A percentile compares a stretch with the other conserved stretches of the same genome.
Evolutionary conservation across 2,329 filamentous ascomycete species (phyloP).

Genomic region (Hypoxylon sp.): DNA sequence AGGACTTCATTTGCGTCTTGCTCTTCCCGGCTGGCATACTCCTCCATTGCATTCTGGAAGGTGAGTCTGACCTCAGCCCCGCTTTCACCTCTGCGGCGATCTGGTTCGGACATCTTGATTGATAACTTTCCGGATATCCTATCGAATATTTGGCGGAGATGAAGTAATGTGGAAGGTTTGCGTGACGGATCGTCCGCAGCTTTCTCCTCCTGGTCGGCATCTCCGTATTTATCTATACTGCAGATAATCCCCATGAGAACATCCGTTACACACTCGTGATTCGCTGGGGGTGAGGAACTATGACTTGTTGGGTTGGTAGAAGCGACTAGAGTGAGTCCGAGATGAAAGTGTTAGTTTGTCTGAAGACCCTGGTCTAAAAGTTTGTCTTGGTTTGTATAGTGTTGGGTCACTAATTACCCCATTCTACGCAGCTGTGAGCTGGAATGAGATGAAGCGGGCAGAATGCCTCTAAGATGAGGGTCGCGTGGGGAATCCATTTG

Average conservation of each 20-base stretch:
- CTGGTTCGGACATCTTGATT: not conserved
- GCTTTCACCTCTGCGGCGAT: not conserved
- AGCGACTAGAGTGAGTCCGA: not conserved
- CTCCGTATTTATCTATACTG: slow-evolving; percentile 47
- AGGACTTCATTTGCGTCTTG: slow-evolving; percentile 34
- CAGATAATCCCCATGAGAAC: slow-evolving; percentile 50
- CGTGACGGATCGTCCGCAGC: slow-evolving; percentile 32
- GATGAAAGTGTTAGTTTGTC: slow-evolving; percentile 11
- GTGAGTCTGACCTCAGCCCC: slow-evolving; percentile 23
- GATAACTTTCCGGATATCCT: slow-evolving; percentile 36
- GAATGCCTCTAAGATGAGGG: not conserved
- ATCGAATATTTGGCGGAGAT: slow-evolving; percentile 32
- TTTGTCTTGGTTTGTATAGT: not conserved
- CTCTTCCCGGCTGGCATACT: slow-evolving; percentile 30
- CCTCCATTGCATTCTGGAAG: slow-evolving; percentile 44
- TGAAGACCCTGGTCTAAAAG: not conserved
- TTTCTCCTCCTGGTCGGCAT: slow-evolving; percentile 48
- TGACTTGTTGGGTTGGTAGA: slow-evolving; percentile 13
- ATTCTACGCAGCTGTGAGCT: slow-evolving; percentile 1
- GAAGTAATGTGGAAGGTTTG: slow-evolving; percentile 21
- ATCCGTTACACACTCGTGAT: slow-evolving; percentile 25
- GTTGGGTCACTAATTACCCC: slow-evolving; percentile 5
- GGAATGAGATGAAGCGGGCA: slow-evolving; percentile 14
- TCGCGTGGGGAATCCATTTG: slow-evolving; percentile 13
- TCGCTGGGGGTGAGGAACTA: slow-evolving; percentile 1